A percentile compares a stretch with the other conserved stretches of the same genome.
These are phyloP conservation scores for Cafeteria roenbergensis DNA, from an alignment of 108 stramenopile species.

Conservation along the genomic window DNA sequence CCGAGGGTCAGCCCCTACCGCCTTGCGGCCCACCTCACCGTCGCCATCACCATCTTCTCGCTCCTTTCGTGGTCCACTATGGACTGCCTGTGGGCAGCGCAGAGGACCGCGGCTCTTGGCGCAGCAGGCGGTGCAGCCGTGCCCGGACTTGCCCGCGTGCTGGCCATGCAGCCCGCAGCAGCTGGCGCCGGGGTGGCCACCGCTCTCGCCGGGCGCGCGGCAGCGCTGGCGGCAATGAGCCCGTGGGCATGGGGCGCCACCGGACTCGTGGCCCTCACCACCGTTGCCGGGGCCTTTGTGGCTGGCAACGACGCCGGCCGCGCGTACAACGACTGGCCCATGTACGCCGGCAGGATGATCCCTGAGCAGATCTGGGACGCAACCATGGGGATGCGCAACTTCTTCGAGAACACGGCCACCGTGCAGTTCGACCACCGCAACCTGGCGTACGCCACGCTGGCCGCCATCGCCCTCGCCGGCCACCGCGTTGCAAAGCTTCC, in stretches of 20 bases:
- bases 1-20: slow-evolving; percentile 89
- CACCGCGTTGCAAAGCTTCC: too few species aligned
- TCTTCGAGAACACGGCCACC: slow-evolving; percentile 86
- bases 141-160: slow-evolving; percentile 47
- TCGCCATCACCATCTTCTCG: slow-evolving; percentile 83
- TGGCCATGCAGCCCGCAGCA: neutral
- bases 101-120: slow-evolving; percentile 76
- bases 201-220: neutral
- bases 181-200: neutral
- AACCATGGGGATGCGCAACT: slow-evolving; percentile 55
- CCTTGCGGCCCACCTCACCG: slow-evolving; percentile 78
- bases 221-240: neutral
- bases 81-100: slow-evolving; percentile 65
- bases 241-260: slow-evolving; percentile 7
- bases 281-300: slow-evolving; percentile 81
- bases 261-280: slow-evolving; percentile 47
- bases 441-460: slow-evolving; percentile 67
- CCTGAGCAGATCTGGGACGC: slow-evolving; percentile 52
- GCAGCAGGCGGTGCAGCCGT: slow-evolving; percentile 85
- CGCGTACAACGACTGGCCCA: slow-evolving; percentile 88
- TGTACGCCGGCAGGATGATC: slow-evolving; percentile 75
- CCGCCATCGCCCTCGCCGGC: slow-evolving; percentile 30
- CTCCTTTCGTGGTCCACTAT: slow-evolving; percentile 77
- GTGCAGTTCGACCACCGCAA: slow-evolving; percentile 94
- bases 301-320: slow-evolving; percentile 88